phyloP scores from a whole-genome alignment of 2,329 filamentous ascomycete genomes.

The Fusarium floridanum region DNA sequence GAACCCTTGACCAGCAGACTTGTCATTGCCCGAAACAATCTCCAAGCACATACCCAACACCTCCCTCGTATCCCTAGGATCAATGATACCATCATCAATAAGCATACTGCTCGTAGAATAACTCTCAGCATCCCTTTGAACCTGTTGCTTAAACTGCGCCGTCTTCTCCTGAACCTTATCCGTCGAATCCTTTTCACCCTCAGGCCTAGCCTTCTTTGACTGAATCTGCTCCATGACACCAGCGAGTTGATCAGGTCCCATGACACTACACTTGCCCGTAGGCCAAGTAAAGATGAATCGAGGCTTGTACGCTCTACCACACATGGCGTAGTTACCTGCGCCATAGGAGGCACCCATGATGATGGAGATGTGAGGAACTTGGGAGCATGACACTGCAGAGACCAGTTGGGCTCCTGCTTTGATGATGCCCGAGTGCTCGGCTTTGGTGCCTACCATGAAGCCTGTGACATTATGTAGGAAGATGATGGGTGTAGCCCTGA shows the following conservation, averaged over 20 bases:
- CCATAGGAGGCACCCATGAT: slow-evolving; percentile 59
- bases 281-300: slow-evolving; percentile 36
- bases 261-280: slow-evolving; percentile 38
- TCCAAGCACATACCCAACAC: slow-evolving; percentile 50
- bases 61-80: slow-evolving; percentile 40
- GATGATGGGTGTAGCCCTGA: slow-evolving; percentile 54
- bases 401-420: slow-evolving; percentile 60
- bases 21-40: slow-evolving; percentile 41
- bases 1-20: not conserved
- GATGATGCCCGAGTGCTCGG: slow-evolving; percentile 59
- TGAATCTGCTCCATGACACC: slow-evolving; percentile 43
- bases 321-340: slow-evolving; percentile 4
- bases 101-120: slow-evolving; percentile 41
- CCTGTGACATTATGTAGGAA: slow-evolving; percentile 63
- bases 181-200: not conserved
- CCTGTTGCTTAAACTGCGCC: slow-evolving; percentile 33
- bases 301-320: not conserved
- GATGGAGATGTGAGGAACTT: slow-evolving; percentile 59
- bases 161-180: slow-evolving; percentile 38
- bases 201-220: not conserved
- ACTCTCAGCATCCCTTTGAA: slow-evolving; percentile 37
- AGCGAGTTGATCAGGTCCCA: slow-evolving; percentile 43
- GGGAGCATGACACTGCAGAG: slow-evolving; percentile 58
- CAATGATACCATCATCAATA: slow-evolving; percentile 50
- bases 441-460: slow-evolving; percentile 62